Evolutionary conservation across 345 rosid genomes (phyloP).

Genomic region (Acer saccharum): DNA sequence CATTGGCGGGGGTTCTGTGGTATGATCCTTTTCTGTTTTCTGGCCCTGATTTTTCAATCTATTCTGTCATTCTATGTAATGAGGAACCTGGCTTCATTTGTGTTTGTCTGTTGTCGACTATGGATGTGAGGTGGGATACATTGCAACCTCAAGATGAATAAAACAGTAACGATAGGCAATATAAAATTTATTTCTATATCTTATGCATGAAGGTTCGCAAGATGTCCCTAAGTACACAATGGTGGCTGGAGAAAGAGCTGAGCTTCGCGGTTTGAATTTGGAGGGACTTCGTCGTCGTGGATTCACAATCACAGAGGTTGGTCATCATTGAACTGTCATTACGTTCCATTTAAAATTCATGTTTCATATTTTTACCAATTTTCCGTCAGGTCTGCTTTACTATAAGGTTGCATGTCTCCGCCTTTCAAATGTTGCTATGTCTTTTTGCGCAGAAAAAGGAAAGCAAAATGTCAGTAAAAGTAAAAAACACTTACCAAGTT

Average conservation of each 20-base stretch:
- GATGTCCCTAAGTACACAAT: constrained; percentile 89
- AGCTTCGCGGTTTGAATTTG: constrained; percentile 85
- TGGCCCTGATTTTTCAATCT: background rate
- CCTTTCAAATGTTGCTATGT: background rate
- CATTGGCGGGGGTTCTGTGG: constrained; percentile 95
- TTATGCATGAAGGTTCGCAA: constrained; percentile 66
- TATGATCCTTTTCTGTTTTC: constrained; percentile 36
- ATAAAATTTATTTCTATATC: constrained; percentile 1
- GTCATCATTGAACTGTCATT: constrained; percentile 14
- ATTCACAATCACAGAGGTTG: constrained; percentile 68
- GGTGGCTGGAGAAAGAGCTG: constrained; percentile 94
- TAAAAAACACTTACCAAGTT: background rate
- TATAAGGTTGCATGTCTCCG: constrained; percentile 1
- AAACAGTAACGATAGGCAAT: background rate
- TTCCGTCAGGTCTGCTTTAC: background rate
- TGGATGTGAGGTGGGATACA: background rate
- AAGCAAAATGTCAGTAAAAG: background rate
- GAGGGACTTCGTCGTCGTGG: constrained; percentile 87
- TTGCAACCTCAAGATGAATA: background rate
- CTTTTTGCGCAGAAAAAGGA: background rate
- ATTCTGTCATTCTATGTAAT: background rate
- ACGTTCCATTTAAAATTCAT: background rate
- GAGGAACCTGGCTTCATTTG: background rate
- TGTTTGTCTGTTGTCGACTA: background rate
- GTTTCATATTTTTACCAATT: background rate